phyloP scores from a whole-genome alignment of 1,284 basidiomycete genomes.

The Schizophyllum amplum region DNA sequence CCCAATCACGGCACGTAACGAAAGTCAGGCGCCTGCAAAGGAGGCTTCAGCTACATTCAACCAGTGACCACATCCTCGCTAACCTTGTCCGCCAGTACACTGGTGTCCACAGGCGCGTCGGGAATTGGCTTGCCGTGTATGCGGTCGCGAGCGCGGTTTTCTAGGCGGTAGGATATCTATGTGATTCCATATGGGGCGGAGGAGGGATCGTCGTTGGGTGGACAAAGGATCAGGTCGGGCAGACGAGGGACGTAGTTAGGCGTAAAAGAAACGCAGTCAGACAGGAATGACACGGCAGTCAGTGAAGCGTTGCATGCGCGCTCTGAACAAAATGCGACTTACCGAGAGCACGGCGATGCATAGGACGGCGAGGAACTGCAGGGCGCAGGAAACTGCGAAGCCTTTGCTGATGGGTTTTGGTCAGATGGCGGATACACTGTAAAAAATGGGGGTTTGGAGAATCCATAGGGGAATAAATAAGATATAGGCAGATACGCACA shows the following conservation, averaged over 20 bases:
- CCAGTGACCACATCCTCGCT: conserved; percentile 8
- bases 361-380: conserved; percentile 51
- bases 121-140: conserved; percentile 44
- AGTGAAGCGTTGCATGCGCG: neutral
- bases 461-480: no score
- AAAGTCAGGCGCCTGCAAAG: conserved; percentile 36
- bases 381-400: conserved; percentile 51
- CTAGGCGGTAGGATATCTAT: conserved; percentile 53
- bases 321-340: conserved; percentile 14
- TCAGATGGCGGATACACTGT: neutral
- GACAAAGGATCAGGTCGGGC: no score
- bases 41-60: neutral
- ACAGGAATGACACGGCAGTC: no score
- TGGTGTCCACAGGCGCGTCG: conserved; percentile 51
- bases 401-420: conserved; percentile 38
- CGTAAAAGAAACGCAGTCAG: no score
- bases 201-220: neutral
- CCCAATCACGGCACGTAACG: conserved; percentile 38
- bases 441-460: neutral
- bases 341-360: conserved; percentile 48
- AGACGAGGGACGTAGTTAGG: no score
- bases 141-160: conserved; percentile 50
- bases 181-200: neutral
- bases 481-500: conserved; percentile 29
- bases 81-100: conserved; percentile 60